Percentiles rank a stretch among this genome's conserved stretches.
Conservation (phyloP, 371 early-diverging fungal genomes). For the Gilbertella persicaria region DNA sequence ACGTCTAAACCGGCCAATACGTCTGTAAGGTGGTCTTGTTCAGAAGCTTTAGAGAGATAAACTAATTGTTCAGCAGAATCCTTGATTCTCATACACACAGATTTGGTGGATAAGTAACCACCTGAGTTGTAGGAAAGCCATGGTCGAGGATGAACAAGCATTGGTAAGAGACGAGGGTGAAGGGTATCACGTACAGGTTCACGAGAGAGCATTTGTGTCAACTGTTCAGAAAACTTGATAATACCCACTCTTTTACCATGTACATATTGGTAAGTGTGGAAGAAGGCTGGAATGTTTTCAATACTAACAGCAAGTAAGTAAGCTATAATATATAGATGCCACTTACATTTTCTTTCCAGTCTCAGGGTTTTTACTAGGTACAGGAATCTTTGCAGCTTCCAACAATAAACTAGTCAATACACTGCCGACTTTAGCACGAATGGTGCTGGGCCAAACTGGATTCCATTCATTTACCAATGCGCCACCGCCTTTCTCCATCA, state of each 20-base stretch:
- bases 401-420: slow-evolving; percentile 73
- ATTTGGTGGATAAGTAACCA: slow-evolving; percentile 83
- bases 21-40: slow-evolving; percentile 65
- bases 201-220: slow-evolving; percentile 70
- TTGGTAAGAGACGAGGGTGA: slow-evolving; percentile 86
- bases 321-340: neutral
- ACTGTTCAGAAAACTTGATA: slow-evolving; percentile 67
- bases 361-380: slow-evolving; percentile 57
- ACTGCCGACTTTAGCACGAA: slow-evolving; percentile 67
- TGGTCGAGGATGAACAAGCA: slow-evolving; percentile 93
- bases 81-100: slow-evolving; percentile 77
- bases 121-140: slow-evolving; percentile 92
- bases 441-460: slow-evolving; percentile 66
- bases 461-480: slow-evolving; percentile 51
- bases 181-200: slow-evolving; percentile 67
- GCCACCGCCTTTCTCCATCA: slow-evolving; percentile 38
- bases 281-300: slow-evolving; percentile 80
- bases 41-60: slow-evolving; percentile 83
- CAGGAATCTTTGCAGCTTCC: slow-evolving; percentile 73
- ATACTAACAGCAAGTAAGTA: slow-evolving; percentile 16
- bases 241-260: slow-evolving; percentile 76
- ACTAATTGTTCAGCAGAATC: slow-evolving; percentile 73
- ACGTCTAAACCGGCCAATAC: slow-evolving; percentile 87
- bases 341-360: slow-evolving; percentile 54
- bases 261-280: slow-evolving; percentile 68